Conservation (phyloP, 345 rosid species). For the Acer negundo region DNA sequence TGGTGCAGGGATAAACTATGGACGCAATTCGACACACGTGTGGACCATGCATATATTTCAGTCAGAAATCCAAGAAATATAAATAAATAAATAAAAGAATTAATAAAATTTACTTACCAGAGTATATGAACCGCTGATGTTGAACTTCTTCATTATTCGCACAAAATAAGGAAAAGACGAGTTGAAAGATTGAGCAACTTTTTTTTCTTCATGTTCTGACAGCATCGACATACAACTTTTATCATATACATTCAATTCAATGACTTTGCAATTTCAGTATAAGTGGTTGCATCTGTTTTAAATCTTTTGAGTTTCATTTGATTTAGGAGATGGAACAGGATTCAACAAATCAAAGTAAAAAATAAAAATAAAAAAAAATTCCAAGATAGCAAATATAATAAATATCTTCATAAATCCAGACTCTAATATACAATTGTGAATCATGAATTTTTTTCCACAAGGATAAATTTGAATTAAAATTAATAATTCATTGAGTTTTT, state of each 20-base stretch:
- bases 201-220: slow-evolving; percentile 53
- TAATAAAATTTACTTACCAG: slow-evolving; percentile 42
- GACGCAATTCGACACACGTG: background rate
- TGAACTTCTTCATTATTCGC: slow-evolving; percentile 65
- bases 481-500: background rate
- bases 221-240: slow-evolving; percentile 29
- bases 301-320: slow-evolving; percentile 13
- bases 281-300: slow-evolving; percentile 28
- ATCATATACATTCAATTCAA: slow-evolving; percentile 27
- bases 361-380: background rate
- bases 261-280: slow-evolving; percentile 25
- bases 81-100: background rate
- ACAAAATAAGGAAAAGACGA: slow-evolving; percentile 59
- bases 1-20: background rate
- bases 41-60: background rate
- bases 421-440: background rate
- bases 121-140: slow-evolving; percentile 61
- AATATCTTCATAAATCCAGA: background rate
- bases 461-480: background rate
- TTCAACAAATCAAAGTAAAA: slow-evolving; percentile 5
- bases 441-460: background rate
- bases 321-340: slow-evolving; percentile 2
- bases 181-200: slow-evolving; percentile 53
- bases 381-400: slow-evolving; percentile 3
- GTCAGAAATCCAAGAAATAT: background rate